Base-by-base conservation (phyloP, 2,329 filamentous ascomycete genomes). In the Fusarium compactum region DNA sequence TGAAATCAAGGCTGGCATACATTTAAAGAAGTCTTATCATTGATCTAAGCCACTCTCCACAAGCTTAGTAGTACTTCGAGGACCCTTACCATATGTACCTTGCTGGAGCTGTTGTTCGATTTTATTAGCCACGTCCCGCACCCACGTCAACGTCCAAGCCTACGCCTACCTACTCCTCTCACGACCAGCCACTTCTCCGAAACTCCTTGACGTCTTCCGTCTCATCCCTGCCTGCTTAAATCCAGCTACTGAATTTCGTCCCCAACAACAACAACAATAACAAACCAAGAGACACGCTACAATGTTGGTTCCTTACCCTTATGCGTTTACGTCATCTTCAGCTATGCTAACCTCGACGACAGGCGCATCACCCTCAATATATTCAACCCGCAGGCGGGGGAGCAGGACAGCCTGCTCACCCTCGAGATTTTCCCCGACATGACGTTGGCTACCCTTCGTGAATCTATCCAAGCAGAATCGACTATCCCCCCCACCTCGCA, bases 341-440 rank as follows among this genome's bases (percentile, higher is more conserved):
- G 32, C 32, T 32, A 58, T 62, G 56, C 71, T 74, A 58, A 76
- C 72, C 30, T 52, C 10, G 47, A 40, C 58, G 32, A 62, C 66
- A 97, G 94, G 94, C 92, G 91, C 81, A 91, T 97, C 82, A 96
- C 94, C 55, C 89, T 97, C 81, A 93, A 89, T 80, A 92, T 97
- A 79, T 92, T 92, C 78, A 91, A 92, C 71, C 89, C 91, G 70
- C 89, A 92, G 78, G 85, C 89, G 71, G 83, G 83, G 78, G 82
- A 82, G 65, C 91, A 94, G 78, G 88, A 91, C 70, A 92, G 94
- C 77, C 87, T 97, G 77, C 85, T 97, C 75, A 91, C 90, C 61
- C 88, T 97, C 72, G 94, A 97, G 75, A 90, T 97, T 72, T 91
- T 92, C 66, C 86, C 90, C 44, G 92, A 93, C 76, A 94, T 96